These are phyloP conservation scores for Colletotrichum sp. DNA, from an alignment of 2,329 filamentous ascomycete species.

Conservation along the genomic window DNA sequence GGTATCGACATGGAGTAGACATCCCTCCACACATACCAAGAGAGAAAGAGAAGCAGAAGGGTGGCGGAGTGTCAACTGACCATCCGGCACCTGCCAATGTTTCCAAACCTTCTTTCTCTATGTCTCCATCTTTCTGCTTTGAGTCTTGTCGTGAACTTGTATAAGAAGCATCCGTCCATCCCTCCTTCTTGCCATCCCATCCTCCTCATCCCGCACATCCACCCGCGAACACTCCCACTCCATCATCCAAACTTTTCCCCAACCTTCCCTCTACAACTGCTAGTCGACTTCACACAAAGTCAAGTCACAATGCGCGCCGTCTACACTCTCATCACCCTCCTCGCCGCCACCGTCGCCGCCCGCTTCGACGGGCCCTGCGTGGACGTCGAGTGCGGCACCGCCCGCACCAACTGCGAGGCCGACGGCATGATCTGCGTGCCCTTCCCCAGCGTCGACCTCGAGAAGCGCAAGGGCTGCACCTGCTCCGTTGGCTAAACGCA, in stretches of 20 bases:
- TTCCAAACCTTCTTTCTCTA: background rate
- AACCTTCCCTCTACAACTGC: background rate
- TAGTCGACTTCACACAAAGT: background rate
- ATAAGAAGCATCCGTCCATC: conserved; percentile 9
- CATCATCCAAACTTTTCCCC: background rate
- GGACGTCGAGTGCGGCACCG: background rate
- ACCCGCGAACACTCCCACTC: background rate
- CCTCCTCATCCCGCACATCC: background rate
- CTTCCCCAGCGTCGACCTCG: conserved; percentile 8
- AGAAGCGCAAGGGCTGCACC: conserved; percentile 8
- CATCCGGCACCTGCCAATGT: background rate
- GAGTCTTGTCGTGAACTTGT: background rate
- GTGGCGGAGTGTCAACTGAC: background rate
- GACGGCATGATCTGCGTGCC: conserved; percentile 15
- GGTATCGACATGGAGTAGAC: background rate
- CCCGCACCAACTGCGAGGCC: conserved; percentile 9
- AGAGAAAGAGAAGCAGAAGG: background rate
- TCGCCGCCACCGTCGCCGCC: conserved; percentile 3
- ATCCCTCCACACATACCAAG: background rate
- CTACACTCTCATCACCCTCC: conserved; percentile 1
- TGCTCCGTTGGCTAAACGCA: background rate
- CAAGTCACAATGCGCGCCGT: background rate
- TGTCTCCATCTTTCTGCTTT: background rate
- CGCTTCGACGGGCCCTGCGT: conserved; percentile 13
- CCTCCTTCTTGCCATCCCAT: background rate